Conservation (phyloP, 1,284 basidiomycete genomes). For the Cutaneotrichosporon sp. region DNA sequence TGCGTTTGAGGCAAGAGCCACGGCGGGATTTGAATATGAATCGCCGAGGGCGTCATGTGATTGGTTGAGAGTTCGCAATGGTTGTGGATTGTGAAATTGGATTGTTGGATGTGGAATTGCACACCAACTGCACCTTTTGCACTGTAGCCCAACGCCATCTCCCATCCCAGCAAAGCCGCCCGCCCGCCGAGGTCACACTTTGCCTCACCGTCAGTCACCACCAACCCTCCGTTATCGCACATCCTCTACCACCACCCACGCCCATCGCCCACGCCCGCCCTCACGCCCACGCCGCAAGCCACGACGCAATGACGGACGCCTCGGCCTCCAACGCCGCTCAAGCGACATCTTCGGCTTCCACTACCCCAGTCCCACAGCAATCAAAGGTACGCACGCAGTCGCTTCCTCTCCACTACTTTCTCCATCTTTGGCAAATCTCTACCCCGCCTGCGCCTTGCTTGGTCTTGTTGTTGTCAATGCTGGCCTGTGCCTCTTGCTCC, state of each 20-base stretch:
- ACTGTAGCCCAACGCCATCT: too few relatives aligned
- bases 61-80: background rate
- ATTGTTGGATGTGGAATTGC: too few relatives aligned
- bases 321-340: slow-evolving; percentile 2
- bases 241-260: too few relatives aligned
- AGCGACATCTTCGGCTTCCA: slow-evolving; percentile 1
- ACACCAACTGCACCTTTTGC: too few relatives aligned
- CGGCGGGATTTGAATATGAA: slow-evolving; percentile 6
- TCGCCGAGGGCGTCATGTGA: background rate
- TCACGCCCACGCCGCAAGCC: background rate
- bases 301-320: background rate
- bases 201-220: too few relatives aligned
- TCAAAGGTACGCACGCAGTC: slow-evolving; percentile 10
- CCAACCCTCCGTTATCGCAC: too few relatives aligned
- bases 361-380: background rate
- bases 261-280: too few relatives aligned
- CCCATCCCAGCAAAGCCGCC: too few relatives aligned
- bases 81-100: slow-evolving; percentile 3
- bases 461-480: background rate
- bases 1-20: background rate
- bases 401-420: background rate
- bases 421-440: too few relatives aligned
- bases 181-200: too few relatives aligned
- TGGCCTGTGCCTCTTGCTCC: background rate
- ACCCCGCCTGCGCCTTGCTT: too few relatives aligned